These are phyloP conservation scores for Fusarium nygamai DNA, from an alignment of 2,329 filamentous ascomycete genomes.

Conservation along the genomic window DNA sequence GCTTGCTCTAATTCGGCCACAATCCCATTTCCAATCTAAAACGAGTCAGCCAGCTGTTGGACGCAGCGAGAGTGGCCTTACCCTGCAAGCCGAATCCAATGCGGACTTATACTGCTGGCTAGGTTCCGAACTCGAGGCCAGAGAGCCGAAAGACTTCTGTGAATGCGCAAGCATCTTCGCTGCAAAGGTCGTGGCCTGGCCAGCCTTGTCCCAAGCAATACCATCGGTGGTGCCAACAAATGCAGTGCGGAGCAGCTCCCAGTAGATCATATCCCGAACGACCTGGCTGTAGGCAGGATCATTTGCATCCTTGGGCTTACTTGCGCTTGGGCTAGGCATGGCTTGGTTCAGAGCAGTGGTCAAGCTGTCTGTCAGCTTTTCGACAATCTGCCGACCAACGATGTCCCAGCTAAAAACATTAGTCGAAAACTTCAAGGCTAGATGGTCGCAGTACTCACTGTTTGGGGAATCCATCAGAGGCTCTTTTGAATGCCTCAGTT, in stretches of 20 bases:
- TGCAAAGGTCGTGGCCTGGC: background rate
- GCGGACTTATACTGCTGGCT: background rate
- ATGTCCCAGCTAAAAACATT: background rate
- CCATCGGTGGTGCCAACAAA: background rate
- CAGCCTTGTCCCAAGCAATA: background rate
- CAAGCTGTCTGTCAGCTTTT: background rate
- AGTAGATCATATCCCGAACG: background rate
- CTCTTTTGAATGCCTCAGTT: background rate
- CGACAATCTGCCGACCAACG: background rate
- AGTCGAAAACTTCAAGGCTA: rapidly evolving
- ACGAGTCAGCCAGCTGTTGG: background rate
- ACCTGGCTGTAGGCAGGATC: background rate
- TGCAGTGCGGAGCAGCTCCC: background rate
- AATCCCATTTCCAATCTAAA: background rate
- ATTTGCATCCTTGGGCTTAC: background rate
- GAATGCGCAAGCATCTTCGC: background rate
- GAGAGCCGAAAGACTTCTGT: background rate
- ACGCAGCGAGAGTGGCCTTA: rapidly evolving
- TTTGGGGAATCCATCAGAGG: background rate
- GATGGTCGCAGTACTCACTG: background rate
- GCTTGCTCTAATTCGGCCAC: background rate
- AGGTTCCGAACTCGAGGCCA: background rate
- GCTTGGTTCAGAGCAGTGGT: background rate
- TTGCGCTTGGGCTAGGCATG: background rate
- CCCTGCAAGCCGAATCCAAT: background rate